phyloP scores from a whole-genome alignment of 2,329 filamentous ascomycete species.

The Cercospora citrullina region DNA sequence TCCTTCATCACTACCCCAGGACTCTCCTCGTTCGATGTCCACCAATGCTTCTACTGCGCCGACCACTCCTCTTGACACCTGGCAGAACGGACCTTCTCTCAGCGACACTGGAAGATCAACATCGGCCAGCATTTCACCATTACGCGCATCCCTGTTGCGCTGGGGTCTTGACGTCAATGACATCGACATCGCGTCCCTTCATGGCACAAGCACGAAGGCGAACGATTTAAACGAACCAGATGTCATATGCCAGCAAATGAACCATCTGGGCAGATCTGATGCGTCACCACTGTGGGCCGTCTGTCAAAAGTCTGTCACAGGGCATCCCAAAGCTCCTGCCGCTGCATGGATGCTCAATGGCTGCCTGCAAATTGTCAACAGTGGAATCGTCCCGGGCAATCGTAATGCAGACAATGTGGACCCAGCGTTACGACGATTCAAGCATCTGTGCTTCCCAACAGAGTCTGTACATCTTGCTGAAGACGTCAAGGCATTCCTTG shows the following conservation, averaged over 20 bases:
- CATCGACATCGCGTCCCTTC: not conserved
- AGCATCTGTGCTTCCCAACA: not conserved
- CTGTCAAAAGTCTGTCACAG: not conserved
- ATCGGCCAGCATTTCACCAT: not conserved
- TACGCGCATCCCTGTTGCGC: not conserved
- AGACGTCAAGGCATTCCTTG: not conserved
- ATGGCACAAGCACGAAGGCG: not conserved
- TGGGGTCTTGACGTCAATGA: not conserved
- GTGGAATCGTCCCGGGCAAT: not conserved
- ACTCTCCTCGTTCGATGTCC: not conserved
- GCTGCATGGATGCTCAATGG: not conserved
- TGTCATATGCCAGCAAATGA: not conserved
- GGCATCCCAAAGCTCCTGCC: not conserved
- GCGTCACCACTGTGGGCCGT: not conserved
- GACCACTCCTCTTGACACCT: not conserved
- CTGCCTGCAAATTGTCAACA: not conserved
- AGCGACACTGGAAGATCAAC: not conserved
- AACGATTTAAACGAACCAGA: not conserved
- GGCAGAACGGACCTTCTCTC: not conserved
- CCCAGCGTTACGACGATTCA: not conserved
- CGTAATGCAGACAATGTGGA: not conserved
- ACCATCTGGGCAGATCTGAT: not conserved
- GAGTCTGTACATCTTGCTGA: not conserved
- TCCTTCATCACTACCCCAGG: not conserved
- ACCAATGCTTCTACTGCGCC: not conserved